Percentiles rank a stretch among this genome's conserved stretches.
These are phyloP conservation scores for Arachis monticola DNA, from an alignment of 331 rosid genomes.

Conservation along the genomic window DNA sequence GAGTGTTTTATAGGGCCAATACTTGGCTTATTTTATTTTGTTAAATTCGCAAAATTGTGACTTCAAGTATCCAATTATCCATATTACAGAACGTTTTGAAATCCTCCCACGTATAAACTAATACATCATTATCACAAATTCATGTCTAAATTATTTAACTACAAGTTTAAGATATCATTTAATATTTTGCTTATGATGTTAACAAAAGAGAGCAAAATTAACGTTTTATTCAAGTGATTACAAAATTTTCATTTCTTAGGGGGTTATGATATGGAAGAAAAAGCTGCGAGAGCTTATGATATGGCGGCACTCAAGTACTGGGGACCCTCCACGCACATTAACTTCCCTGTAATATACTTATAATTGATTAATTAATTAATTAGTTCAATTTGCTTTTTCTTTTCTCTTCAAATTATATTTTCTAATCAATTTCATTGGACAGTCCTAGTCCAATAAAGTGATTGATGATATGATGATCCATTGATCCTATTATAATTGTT, in stretches of 20 bases:
- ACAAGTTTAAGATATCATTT: slow-evolving; percentile 11
- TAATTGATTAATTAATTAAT: slow-evolving; percentile 10
- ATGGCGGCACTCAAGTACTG: slow-evolving; percentile 98
- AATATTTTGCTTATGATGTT: slow-evolving; percentile 28
- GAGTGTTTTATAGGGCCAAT: no score
- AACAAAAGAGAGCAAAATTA: slow-evolving; percentile 31
- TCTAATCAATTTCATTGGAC: slow-evolving; percentile 9
- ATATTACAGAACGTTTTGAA: no score
- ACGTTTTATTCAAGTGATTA: slow-evolving; percentile 46
- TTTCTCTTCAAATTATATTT: slow-evolving; percentile 21
- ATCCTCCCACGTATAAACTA: no score
- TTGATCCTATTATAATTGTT: neutral
- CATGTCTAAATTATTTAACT: neutral
- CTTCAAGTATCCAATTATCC: no score
- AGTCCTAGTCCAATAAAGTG: neutral
- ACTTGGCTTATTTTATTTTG: no score
- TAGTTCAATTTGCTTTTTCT: neutral
- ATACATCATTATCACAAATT: no score
- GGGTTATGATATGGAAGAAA: slow-evolving; percentile 97
- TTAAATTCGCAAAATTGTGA: no score
- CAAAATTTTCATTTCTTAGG: slow-evolving; percentile 64
- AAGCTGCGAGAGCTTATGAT: slow-evolving; percentile 98
- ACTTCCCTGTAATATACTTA: slow-evolving; percentile 70
- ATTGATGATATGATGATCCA: slow-evolving; percentile 16
- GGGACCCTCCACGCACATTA: slow-evolving; percentile 97